These are phyloP conservation scores for Protomyces inundatus DNA, from an alignment of 1,139 yeast species.

Conservation along the genomic window DNA sequence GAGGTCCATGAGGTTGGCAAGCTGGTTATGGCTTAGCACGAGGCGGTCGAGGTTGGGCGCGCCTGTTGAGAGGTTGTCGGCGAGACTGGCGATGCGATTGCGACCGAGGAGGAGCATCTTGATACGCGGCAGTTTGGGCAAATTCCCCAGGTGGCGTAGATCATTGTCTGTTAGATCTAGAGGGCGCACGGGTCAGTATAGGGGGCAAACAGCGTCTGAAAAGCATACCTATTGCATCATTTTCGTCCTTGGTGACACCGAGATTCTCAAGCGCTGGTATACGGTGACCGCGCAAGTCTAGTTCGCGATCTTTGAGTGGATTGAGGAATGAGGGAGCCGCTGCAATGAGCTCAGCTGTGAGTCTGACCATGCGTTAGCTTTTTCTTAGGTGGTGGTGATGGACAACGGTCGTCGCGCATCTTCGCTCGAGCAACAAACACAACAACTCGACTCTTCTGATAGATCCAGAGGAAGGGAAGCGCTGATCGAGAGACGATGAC, in stretches of 20 bases:
- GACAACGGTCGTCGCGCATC: too few relatives aligned
- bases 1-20: slow-evolving; percentile 45
- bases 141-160: slow-evolving; percentile 49
- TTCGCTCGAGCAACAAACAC: too few relatives aligned
- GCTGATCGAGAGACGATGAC: slow-evolving; percentile 47
- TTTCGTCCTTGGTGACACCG: slow-evolving; percentile 43
- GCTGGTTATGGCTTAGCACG: slow-evolving; percentile 51
- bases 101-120: slow-evolving; percentile 53
- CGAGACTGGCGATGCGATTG: slow-evolving; percentile 50
- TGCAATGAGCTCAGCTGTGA: slow-evolving; percentile 48
- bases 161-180: slow-evolving; percentile 63
- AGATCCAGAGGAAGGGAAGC: too few relatives aligned
- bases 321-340: slow-evolving; percentile 52
- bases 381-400: too few relatives aligned
- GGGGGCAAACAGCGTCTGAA: neutral
- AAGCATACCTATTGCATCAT: slow-evolving; percentile 45
- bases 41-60: slow-evolving; percentile 49
- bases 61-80: slow-evolving; percentile 38
- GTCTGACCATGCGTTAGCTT: slow-evolving; percentile 27
- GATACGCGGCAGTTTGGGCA: slow-evolving; percentile 49
- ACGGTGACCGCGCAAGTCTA: slow-evolving; percentile 44
- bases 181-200: neutral
- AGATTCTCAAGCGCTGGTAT: slow-evolving; percentile 46
- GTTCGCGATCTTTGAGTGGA: slow-evolving; percentile 45
- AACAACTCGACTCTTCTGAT: too few relatives aligned